phyloP scores from a whole-genome alignment of 2,329 filamentous ascomycete species.

The Lachnellula suecica region DNA sequence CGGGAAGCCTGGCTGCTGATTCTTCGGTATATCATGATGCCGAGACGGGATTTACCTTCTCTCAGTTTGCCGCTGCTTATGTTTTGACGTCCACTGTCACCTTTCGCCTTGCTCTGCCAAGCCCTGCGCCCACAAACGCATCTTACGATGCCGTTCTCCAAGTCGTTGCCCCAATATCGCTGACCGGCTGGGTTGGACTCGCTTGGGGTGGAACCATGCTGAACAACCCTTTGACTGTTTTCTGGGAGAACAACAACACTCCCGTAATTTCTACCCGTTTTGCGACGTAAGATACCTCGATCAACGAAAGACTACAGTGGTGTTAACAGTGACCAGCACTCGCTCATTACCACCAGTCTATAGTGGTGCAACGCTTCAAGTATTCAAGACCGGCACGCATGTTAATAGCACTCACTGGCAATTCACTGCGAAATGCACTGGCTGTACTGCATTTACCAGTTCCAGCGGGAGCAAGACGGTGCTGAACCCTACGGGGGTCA shows the following conservation, averaged over 20 bases:
- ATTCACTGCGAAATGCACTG: conserved; percentile 18
- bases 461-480: neutral
- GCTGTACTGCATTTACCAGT: conserved; percentile 11
- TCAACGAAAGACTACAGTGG: neutral
- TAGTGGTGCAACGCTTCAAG: conserved; percentile 6
- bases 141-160: conserved; percentile 15
- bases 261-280: conserved; percentile 9
- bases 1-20: conserved; percentile 6
- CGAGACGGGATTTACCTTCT: conserved; percentile 17
- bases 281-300: conserved; percentile 10
- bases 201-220: conserved; percentile 18
- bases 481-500: conserved; percentile 6
- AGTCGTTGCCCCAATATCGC: conserved; percentile 12
- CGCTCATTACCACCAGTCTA: conserved; percentile 7
- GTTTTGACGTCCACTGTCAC: conserved; percentile 3
- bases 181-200: conserved; percentile 14
- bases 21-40: conserved; percentile 10
- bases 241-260: conserved; percentile 11
- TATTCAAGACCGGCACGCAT: conserved; percentile 15
- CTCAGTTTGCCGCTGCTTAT: conserved; percentile 10
- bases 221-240: conserved; percentile 11
- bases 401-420: conserved; percentile 15
- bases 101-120: conserved; percentile 14
- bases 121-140: conserved; percentile 2
- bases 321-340: neutral